Base-by-base conservation (phyloP, 1,284 basidiomycete species). In the Pseudozyma flocculosa region DNA sequence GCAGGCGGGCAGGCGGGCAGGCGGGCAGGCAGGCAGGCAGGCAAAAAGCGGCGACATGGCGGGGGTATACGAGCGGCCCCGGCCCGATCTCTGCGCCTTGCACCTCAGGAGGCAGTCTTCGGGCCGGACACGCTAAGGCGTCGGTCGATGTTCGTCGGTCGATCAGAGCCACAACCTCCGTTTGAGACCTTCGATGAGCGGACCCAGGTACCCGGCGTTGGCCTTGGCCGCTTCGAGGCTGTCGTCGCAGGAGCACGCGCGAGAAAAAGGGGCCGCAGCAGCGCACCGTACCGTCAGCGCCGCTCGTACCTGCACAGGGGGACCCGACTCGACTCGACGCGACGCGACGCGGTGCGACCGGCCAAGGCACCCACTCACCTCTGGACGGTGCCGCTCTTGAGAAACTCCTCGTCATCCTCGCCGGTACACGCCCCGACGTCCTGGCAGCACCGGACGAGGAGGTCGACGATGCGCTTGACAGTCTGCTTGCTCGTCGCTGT, bases 401-500 rank as follows among this genome's bases (percentile, higher is more conserved):
- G 50, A 36, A 73, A 70, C 3, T 48, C 46, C 1, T 32, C 50
- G 0, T 46, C 41, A 0, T 32, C 50, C 0, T 46, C 41, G 4
- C 53, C 60, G 10, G 50, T 41, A 26, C 57, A 65, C 0, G 67
- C 64, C 11, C 69, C 71, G 2, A 54, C 67, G 17, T 61, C 58
- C 11, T 49, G 37, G 36, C 66, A 85, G 87, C 13, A 81, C 93
- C 18, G 85, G 89, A 36, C 83, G 10, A 86, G 50, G 85, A 92
- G 34, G 86, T 86, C 8, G 89, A 97, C 76, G 84, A 88, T 15
- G 90, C 88, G 84, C 84, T 87, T 61, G 93, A 96, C 75, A 88
- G 92, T 62, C 82, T 92, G 26, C 91, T 52, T 40, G 14, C 50
- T 55, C 1, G 55, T 42, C 15, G 48, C 24, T 22, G 26, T 29